phyloP scores from a whole-genome alignment of 441 rosid species.

The Erodium trifolium region DNA sequence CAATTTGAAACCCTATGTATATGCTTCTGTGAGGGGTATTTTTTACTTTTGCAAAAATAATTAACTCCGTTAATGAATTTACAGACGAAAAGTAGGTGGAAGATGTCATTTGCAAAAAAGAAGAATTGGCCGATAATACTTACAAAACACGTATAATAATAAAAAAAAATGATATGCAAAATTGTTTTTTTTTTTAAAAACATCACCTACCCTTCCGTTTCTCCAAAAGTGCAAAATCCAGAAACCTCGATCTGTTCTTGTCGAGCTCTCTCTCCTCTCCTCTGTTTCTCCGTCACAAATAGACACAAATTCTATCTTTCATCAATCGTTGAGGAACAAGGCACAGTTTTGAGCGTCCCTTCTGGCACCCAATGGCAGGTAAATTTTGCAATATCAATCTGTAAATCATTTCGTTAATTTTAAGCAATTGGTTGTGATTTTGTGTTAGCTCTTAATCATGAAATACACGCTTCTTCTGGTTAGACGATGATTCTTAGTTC shows the following conservation, averaged over 20 bases:
- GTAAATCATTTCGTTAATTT: neutral
- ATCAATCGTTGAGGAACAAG: neutral
- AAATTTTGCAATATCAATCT: neutral
- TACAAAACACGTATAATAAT: neutral
- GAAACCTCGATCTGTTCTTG: neutral
- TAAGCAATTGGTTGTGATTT: neutral
- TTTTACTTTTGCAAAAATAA: too few relatives aligned
- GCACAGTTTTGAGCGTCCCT: neutral
- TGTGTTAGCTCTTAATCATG: neutral
- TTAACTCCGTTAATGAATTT: too few relatives aligned
- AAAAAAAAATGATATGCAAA: neutral
- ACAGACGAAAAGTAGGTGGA: too few relatives aligned
- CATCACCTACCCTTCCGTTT: slow-evolving; percentile 10
- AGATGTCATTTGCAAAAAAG: too few relatives aligned
- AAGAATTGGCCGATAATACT: too few relatives aligned
- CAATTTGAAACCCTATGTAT: too few relatives aligned
- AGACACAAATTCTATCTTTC: neutral
- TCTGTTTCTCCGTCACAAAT: slow-evolving; percentile 10
- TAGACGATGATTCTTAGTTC: neutral
- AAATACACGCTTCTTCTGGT: neutral
- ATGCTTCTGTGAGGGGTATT: too few relatives aligned
- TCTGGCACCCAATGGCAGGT: slow-evolving; percentile 10
- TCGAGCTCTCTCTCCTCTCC: neutral
- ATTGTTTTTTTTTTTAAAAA: neutral
- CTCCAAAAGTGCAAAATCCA: slow-evolving; percentile 6